Evolutionary conservation across 1,284 basidiomycete species (phyloP), one percentile per base, ranked within the genome.

Genomic region (Cryptococcus maquisensis): DNA sequence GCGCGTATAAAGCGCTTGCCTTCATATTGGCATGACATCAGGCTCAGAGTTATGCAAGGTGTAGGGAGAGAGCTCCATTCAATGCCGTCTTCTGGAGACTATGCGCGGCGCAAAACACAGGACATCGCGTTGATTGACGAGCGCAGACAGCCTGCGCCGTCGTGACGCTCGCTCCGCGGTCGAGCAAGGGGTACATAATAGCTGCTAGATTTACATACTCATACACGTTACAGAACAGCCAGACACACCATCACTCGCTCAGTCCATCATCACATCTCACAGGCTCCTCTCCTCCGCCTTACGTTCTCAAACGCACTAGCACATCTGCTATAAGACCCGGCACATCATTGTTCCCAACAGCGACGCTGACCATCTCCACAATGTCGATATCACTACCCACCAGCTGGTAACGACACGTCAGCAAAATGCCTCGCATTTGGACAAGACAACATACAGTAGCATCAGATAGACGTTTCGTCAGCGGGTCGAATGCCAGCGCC

Each of bases 311-410:
- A 41, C 78, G 69, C 20, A 81, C 78, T 21, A 90, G 71, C 7
- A 89, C 78, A 18, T 85, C 83, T 21, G 81, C 83, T 36, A 90
- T 78, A 18, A 90, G 75, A 1, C 87, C 86, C 35, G 84, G 81
- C 0, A 84, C 83, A 69, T 90, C 84, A 62, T 88, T 86, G 8
- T 81, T 79, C 53, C 83, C 82, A 13, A 21, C 16, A 63, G 86
- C 83, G 4, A 81, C 78, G 41, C 82, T 83, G 3, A 87, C 76
- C 1, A 85, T 72, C 54, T 88, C 86, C 1, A 77, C 79, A 41
- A 84, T 70, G 50, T 88, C 81, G 4, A 82, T 66, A 2, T 79
- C 81, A 2, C 79, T 66, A 32, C 56, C 57, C 13, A 49, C 40
- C 26, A 57, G 44, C 59, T 62, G 41, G 18, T 24, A 38, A 9